Evolutionary conservation across 1,284 basidiomycete species (phyloP), one percentile per base, ranked within the genome.

Genomic region (Porogramme epimiltina): DNA sequence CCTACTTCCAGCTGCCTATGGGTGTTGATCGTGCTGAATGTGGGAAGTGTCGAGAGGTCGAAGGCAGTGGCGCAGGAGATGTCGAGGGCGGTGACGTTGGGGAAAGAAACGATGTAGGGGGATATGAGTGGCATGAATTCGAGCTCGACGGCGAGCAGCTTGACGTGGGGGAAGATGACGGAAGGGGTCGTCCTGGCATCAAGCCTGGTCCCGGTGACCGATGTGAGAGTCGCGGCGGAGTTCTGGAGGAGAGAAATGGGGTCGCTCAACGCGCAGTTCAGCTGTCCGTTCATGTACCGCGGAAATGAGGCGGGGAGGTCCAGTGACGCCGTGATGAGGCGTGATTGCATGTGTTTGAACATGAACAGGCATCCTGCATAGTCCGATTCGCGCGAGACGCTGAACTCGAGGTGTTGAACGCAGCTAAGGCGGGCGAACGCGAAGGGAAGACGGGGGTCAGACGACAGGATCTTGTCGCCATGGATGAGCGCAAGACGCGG

Each of bases 401-500:
- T 42, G 45, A 52, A 42, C n/a, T 38, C 45, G 34, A 52, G 38
- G 28, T 52, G 51, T 36, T 47, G 47, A 41, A 52, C 45, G 24
- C 45, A 52, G n/a, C 45, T 47, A n/a, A 47, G 40, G 16, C 40
- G 31, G 8, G 51, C 51, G 20, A 52, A 43, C 24, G 51, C 51
- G 10, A 20, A 41, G 15, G 51, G 45, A 11, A 52, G 45, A 15
- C 51, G 25, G 18, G 45, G 34, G n/a, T 52, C 41, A 13, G 51
- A 52, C 20, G 51, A 34, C 23, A 52, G 45, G 23, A 52, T 18
- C 5, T 52, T 23, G 16, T 52, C 45, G n/a, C 45, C 51, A 8
- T 46, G 20, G 23, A 13, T 37, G 19, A 51, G 16, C 0, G 22
- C 44, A 23, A 52, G 51, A 2, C 45, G 31, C 18, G 47, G 45